These are phyloP conservation scores for Clarireedia monteithiana DNA, from an alignment of 2,329 filamentous ascomycete genomes.

Conservation along the genomic window DNA sequence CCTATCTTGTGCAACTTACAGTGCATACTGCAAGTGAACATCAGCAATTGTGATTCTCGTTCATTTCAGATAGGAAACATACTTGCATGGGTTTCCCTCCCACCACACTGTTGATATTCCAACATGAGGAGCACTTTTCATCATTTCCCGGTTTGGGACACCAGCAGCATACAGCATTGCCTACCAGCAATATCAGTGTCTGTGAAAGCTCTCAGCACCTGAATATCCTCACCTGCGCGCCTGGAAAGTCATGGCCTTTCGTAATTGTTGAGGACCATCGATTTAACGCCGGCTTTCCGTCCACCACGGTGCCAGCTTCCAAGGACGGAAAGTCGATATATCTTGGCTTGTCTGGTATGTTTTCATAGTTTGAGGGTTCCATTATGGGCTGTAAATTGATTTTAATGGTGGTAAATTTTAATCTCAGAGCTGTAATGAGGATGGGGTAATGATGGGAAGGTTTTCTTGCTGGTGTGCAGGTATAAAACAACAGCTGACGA, in stretches of 20 bases:
- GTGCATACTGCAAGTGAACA: slow-evolving; percentile 37
- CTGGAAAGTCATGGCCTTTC: slow-evolving; percentile 47
- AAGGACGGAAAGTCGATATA: slow-evolving; percentile 28
- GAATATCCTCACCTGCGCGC: slow-evolving; percentile 61
- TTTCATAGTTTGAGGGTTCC: slow-evolving; percentile 17
- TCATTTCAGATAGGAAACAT: slow-evolving; percentile 32
- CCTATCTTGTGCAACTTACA: slow-evolving; percentile 24
- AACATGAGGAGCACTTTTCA: slow-evolving; percentile 87
- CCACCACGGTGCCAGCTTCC: slow-evolving; percentile 26
- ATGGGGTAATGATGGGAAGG: neutral
- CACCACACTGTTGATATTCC: slow-evolving; percentile 92
- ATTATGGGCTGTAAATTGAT: slow-evolving; percentile 12
- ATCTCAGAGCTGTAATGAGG: neutral
- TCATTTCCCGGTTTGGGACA: slow-evolving; percentile 71
- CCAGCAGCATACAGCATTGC: slow-evolving; percentile 95
- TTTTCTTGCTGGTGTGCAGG: neutral
- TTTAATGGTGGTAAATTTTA: neutral
- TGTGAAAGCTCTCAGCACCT: neutral
- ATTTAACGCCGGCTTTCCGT: slow-evolving; percentile 65
- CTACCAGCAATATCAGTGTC: slow-evolving; percentile 34
- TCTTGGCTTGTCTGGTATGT: slow-evolving; percentile 21
- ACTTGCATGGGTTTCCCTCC: slow-evolving; percentile 97
- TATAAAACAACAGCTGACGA: too few relatives aligned
- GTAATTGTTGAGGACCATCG: slow-evolving; percentile 80
- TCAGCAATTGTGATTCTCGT: slow-evolving; percentile 12